phyloP scores from a whole-genome alignment of 352 stramenopile species.

The Thalassiosira allenii region DNA sequence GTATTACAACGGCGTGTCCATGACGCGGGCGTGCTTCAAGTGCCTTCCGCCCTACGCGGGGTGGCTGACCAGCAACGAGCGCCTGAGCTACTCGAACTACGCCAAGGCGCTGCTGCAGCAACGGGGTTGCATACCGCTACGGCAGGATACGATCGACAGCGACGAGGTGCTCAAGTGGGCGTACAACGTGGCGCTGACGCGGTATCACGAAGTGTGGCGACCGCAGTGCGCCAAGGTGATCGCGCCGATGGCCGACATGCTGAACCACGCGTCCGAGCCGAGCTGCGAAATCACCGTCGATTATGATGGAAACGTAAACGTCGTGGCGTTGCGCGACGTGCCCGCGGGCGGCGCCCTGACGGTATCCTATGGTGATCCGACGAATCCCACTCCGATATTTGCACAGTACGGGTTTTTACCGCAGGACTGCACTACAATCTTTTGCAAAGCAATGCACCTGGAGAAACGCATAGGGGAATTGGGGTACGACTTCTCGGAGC shows the following conservation, averaged over 20 bases:
- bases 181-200: constrained; percentile 62
- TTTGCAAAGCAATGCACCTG: constrained; percentile 62
- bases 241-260: constrained; percentile 61
- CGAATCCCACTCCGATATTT: constrained; percentile 57
- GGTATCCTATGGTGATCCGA: constrained; percentile 44
- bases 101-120: constrained; percentile 20
- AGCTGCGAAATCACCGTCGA: constrained; percentile 46
- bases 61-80: constrained; percentile 38
- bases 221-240: constrained; percentile 34
- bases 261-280: constrained; percentile 58
- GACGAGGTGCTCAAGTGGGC: constrained; percentile 54
- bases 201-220: constrained; percentile 20
- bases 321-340: constrained; percentile 22
- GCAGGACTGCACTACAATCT: constrained; percentile 38
- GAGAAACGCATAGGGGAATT: constrained; percentile 43
- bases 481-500: constrained; percentile 47
- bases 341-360: constrained; percentile 36
- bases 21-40: constrained; percentile 74
- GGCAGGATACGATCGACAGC: constrained; percentile 26
- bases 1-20: constrained; percentile 65
- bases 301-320: constrained; percentile 36
- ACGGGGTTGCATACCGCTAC: constrained; percentile 20
- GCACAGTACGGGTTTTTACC: constrained; percentile 62
- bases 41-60: constrained; percentile 57
- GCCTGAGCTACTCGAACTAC: constrained; percentile 40